Conservation (phyloP, 306 rosid species). For the Vachellia pachyceras region DNA sequence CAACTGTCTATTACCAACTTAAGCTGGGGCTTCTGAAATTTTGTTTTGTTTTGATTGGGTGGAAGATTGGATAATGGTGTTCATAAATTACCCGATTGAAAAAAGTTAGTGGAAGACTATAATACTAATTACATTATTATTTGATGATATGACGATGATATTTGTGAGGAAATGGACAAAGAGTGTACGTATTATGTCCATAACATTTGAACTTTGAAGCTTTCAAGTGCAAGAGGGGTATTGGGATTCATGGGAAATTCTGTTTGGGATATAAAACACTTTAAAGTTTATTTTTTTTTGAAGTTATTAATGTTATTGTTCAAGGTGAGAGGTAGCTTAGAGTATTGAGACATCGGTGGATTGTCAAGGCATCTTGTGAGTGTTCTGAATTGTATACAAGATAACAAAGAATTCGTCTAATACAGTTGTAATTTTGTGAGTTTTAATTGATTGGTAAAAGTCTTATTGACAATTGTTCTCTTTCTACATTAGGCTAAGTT, state of each 20-base stretch:
- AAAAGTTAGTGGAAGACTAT: background rate
- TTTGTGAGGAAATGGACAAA: background rate
- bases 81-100: background rate
- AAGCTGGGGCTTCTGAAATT: background rate
- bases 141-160: background rate
- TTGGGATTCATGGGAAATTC: background rate
- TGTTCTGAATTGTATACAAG: conserved; percentile 11
- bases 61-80: background rate
- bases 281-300: background rate
- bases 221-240: background rate
- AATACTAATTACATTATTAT: background rate
- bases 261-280: background rate
- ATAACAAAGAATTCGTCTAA: background rate
- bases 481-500: background rate
- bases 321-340: background rate
- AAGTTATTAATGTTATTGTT: conserved; percentile 3
- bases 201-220: background rate
- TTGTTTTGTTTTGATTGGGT: background rate
- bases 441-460: background rate
- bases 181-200: background rate
- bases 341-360: background rate
- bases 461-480: background rate
- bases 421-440: background rate
- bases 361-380: background rate
- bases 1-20: background rate